phyloP scores from a whole-genome alignment of 2,329 filamentous ascomycete species.

The Dactylellina cionopaga region DNA sequence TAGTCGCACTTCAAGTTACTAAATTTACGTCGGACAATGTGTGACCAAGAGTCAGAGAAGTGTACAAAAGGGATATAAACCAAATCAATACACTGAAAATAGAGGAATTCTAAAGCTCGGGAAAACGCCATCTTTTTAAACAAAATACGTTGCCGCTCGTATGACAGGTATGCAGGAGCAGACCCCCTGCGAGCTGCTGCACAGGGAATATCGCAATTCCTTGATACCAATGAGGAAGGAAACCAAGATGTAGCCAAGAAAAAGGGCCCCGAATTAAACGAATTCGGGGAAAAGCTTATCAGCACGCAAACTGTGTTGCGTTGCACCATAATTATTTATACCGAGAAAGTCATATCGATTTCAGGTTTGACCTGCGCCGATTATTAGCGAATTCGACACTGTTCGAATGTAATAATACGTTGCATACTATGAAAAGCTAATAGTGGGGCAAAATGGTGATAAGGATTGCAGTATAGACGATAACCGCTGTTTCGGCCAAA shows the following conservation, averaged over 20 bases:
- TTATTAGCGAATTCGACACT: too few species aligned
- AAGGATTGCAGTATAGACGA: not conserved
- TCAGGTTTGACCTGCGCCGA: too few species aligned
- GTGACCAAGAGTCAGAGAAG: too few species aligned
- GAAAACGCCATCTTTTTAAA: conserved; percentile 9
- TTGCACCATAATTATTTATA: conserved; percentile 15
- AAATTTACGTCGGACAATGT: too few species aligned
- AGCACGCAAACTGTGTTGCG: conserved; percentile 13
- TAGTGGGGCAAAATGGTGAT: conserved; percentile 14
- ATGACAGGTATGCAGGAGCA: not conserved
- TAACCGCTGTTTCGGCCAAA: conserved; percentile 20
- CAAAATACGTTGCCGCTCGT: conserved; percentile 1
- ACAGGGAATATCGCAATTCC: conserved; percentile 10
- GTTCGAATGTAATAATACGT: not conserved
- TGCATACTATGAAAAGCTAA: conserved; percentile 4
- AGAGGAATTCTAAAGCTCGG: not conserved
- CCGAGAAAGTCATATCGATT: too few species aligned
- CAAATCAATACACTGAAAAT: too few species aligned
- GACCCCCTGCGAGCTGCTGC: not conserved
- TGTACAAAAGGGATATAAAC: too few species aligned
- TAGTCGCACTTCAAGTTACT: too few species aligned
- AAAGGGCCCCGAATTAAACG: not conserved
- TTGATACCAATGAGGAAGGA: conserved; percentile 33
- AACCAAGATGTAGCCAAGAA: conserved; percentile 11
- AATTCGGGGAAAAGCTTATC: conserved; percentile 15